Base-by-base conservation (phyloP, 164 flowering plant genomes). In the Aristolochia californica region DNA sequence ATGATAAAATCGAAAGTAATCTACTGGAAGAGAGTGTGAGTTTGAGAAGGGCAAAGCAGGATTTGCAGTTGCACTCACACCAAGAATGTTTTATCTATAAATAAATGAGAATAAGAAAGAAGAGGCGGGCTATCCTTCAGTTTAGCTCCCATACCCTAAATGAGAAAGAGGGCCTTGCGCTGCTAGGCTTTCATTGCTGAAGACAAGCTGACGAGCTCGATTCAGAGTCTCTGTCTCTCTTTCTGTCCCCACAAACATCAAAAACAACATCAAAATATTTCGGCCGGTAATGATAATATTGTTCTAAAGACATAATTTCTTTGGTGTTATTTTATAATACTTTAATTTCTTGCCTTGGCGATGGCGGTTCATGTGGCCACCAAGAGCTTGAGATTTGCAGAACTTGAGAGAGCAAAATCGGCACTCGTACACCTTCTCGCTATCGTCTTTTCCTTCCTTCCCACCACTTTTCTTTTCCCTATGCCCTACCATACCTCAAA, bases 361-460 rank as follows among this genome's bases (percentile, higher is more conserved):
- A 75, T 91, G 98, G 82, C 98, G 98, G 75, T 91, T 91, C 98
- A 91, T 91, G 82, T 91, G 98, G 34, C 98, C 98, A 17, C 98
- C 98, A 44, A 91, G 95, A 54, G 98, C 98, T 82, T 88, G 97
- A 74, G 98, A 91, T 74, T 91, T 91, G 83, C 95, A 88, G 78
- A 91, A 91, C 79, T 87, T 88, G 72, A 91, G 95, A 67, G 98
- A 88, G 63, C 98, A 91, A 75, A 91, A 91, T 80, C 98, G 84
- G 74, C 98, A 91, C 68, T 91, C 94, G 45, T 91, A 91, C 62
- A 86, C 85, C 83, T 88, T 91, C 59, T 78, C 91, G 55, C 78
- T 51, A 68, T 84, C 95, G 30, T 84, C 95, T 68, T 82, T 81
- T 64, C 78, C 82, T 22, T 77, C 83, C 69, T 68, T 74, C 16